phyloP scores from a whole-genome alignment of 208 protist genomes.

The Trypanosoma mega region DNA sequence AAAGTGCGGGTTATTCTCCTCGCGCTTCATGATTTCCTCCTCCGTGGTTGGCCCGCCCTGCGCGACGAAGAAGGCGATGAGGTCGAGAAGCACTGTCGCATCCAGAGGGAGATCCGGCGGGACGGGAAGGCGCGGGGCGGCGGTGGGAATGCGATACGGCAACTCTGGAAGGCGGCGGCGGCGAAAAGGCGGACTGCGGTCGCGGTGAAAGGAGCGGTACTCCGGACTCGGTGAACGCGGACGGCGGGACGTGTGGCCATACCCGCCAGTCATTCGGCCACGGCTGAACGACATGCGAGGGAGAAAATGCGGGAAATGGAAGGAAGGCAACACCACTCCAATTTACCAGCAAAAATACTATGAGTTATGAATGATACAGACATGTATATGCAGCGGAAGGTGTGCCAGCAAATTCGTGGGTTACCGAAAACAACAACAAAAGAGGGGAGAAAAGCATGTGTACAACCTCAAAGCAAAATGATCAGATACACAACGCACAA shows the following conservation, averaged over 20 bases:
- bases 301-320: too few species aligned
- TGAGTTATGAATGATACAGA: too few species aligned
- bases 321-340: too few species aligned
- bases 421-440: not conserved
- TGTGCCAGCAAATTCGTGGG: not conserved
- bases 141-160: conserved; percentile 19
- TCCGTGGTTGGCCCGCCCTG: conserved; percentile 74
- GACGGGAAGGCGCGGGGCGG: conserved; percentile 18
- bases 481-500: conserved; percentile 3
- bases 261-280: not conserved
- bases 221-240: conserved; percentile 23
- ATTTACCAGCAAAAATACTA: too few species aligned
- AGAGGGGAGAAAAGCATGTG: conserved; percentile 11
- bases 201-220: not conserved
- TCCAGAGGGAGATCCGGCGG: conserved; percentile 50
- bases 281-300: not conserved
- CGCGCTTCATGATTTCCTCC: conserved; percentile 72
- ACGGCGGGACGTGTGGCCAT: not conserved
- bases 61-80: conserved; percentile 58
- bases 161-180: conserved; percentile 19
- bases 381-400: too few species aligned
- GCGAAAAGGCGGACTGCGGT: conserved; percentile 8
- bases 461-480: not conserved
- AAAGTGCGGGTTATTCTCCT: conserved; percentile 66
- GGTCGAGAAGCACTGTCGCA: conserved; percentile 58